These are phyloP conservation scores for Arachis stenosperma DNA, from an alignment of 306 rosid species.

Conservation along the genomic window DNA sequence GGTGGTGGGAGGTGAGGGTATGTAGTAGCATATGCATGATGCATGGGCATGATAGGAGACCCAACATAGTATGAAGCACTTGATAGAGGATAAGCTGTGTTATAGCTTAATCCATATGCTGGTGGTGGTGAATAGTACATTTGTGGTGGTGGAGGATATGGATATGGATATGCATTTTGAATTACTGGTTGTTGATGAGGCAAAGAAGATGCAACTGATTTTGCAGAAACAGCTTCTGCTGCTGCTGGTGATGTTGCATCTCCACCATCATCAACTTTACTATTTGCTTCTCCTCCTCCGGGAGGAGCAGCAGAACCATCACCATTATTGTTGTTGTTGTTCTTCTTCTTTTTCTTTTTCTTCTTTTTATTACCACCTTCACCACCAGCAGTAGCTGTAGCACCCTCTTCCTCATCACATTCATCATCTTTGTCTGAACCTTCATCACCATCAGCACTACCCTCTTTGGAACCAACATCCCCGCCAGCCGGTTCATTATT, in stretches of 20 bases:
- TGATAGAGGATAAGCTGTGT: conserved; percentile 56
- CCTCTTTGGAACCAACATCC: conserved; percentile 29
- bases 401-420: conserved; percentile 39
- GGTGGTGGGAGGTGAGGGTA: conserved; percentile 45
- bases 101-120: conserved; percentile 63
- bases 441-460: conserved; percentile 8
- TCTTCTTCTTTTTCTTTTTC: conserved; percentile 81
- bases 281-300: conserved; percentile 24
- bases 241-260: too few relatives aligned
- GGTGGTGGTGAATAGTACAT: conserved; percentile 42
- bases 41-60: conserved; percentile 63
- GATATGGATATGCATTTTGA: conserved; percentile 61
- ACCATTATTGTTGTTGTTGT: conserved; percentile 54
- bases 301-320: not conserved
- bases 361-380: conserved; percentile 54
- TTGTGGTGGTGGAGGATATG: conserved; percentile 52
- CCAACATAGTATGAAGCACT: conserved; percentile 51
- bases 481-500: conserved; percentile 38
- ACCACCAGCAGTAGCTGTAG: conserved; percentile 29
- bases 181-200: conserved; percentile 9
- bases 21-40: conserved; percentile 47
- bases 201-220: not conserved
- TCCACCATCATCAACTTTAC: conserved; percentile 20
- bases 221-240: conserved; percentile 25
- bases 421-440: conserved; percentile 33